Conservation (phyloP, 257 asterid species). For the Jasminum sambac region DNA sequence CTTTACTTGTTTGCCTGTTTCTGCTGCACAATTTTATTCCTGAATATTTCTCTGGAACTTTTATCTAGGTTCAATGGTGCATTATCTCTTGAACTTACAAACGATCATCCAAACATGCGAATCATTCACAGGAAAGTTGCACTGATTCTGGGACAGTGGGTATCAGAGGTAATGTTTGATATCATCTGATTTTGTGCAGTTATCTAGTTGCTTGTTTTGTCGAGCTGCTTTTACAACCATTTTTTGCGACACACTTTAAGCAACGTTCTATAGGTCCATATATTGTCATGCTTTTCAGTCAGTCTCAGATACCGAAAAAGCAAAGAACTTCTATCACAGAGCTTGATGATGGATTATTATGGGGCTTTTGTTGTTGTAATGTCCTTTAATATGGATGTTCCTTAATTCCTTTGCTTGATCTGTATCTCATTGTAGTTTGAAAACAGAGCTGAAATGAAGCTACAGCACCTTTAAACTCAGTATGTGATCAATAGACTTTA, state of each 20-base stretch:
- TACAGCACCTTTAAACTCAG: not conserved
- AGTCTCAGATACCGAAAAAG: too few relatives aligned
- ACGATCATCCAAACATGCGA: conserved; percentile 85
- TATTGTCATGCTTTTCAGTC: too few relatives aligned
- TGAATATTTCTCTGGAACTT: conserved; percentile 23
- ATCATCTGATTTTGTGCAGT: conserved; percentile 11
- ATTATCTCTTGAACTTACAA: conserved; percentile 75
- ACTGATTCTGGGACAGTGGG: conserved; percentile 96
- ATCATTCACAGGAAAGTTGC: conserved; percentile 96
- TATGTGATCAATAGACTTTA: not conserved
- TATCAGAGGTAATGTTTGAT: conserved; percentile 77
- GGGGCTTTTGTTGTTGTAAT: conserved; percentile 8
- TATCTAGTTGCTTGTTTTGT: too few relatives aligned
- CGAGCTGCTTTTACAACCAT: too few relatives aligned
- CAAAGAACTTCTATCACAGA: not conserved
- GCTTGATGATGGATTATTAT: not conserved
- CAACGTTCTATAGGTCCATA: too few relatives aligned
- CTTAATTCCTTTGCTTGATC: conserved; percentile 20
- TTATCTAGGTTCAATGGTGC: conserved; percentile 90
- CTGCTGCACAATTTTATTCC: conserved; percentile 16
- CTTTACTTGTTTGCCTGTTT: conserved; percentile 10
- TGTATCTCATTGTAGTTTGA: not conserved
- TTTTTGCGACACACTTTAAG: too few relatives aligned
- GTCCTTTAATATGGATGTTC: conserved; percentile 18
- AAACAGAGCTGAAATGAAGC: not conserved